Conservation (phyloP, 495 filamentous ascomycete genomes). For the Penicillium soppii region DNA sequence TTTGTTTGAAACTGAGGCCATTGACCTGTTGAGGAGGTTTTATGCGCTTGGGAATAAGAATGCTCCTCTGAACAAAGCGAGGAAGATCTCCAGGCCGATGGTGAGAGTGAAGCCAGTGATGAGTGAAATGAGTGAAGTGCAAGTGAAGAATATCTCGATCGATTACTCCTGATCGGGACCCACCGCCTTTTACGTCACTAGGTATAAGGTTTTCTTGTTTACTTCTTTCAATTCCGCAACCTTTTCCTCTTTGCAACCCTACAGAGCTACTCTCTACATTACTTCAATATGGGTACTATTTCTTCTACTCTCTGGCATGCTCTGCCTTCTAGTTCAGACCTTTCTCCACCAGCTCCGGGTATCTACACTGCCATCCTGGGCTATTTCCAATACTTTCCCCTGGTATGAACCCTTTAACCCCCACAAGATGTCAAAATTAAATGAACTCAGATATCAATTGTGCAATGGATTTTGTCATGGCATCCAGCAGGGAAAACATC, state of each 20-base stretch:
- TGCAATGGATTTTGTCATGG: constrained; percentile 63
- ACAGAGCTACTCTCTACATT: no score
- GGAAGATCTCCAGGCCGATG: neutral
- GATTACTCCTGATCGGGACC: constrained; percentile 1
- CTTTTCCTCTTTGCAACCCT: neutral
- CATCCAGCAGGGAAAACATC: constrained; percentile 88
- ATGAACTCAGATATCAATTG: constrained; percentile 46
- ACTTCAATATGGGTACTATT: constrained; percentile 27
- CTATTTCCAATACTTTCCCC: constrained; percentile 50
- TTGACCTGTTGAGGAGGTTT: neutral
- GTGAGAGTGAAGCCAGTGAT: neutral
- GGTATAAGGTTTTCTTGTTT: neutral
- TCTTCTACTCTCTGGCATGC: constrained; percentile 20
- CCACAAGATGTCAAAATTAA: neutral
- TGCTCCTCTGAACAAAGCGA: neutral
- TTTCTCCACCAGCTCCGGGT: constrained; percentile 50
- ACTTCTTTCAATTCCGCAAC: constrained; percentile 1
- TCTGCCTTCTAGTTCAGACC: constrained; percentile 27
- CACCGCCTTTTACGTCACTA: constrained; percentile 11
- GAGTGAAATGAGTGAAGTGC: neutral
- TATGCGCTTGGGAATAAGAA: neutral
- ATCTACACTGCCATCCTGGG: constrained; percentile 50
- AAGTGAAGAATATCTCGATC: no score
- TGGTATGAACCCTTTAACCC: constrained; percentile 29
- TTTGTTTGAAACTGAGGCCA: neutral